Percentiles rank a stretch among this genome's conserved stretches.
phyloP scores from a whole-genome alignment of 192 early-diverging fungal genomes.

The Coemansia sp. region DNA sequence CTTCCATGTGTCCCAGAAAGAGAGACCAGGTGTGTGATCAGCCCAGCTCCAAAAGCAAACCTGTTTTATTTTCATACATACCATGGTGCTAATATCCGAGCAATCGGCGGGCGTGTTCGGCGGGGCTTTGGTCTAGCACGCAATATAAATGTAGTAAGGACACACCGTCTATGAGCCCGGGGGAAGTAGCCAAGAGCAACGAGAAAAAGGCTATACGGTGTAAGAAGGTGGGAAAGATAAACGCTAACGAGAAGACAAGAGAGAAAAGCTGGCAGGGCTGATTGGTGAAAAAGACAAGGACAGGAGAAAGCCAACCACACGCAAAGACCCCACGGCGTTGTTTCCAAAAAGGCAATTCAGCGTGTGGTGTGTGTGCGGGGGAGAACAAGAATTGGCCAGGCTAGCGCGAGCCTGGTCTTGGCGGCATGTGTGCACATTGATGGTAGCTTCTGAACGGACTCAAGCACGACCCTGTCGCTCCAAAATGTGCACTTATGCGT shows the following conservation, averaged over 20 bases:
- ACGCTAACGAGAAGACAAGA: neutral
- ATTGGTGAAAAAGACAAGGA: neutral
- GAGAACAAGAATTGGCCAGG: neutral
- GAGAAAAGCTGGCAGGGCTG: neutral
- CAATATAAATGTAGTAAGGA: neutral
- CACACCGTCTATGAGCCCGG: neutral
- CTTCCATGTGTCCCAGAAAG: neutral
- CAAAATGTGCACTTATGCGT: neutral
- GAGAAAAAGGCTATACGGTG: neutral
- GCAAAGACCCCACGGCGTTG: neutral
- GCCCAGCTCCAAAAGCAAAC: neutral
- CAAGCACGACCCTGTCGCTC: neutral
- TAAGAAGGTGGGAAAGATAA: neutral
- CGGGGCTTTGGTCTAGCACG: neutral
- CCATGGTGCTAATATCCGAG: neutral
- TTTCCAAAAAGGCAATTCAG: slow-evolving; percentile 5
- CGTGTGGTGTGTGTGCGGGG: neutral
- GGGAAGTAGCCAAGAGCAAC: neutral
- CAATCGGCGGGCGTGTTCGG: neutral
- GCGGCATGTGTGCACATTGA: neutral
- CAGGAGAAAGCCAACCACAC: neutral
- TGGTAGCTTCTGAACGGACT: neutral
- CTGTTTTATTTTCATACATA: neutral
- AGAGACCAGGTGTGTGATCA: neutral
- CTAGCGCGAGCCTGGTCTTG: neutral